Base-by-base conservation (phyloP, 1,284 basidiomycete genomes). In the Trichosporon coremiiforme region DNA sequence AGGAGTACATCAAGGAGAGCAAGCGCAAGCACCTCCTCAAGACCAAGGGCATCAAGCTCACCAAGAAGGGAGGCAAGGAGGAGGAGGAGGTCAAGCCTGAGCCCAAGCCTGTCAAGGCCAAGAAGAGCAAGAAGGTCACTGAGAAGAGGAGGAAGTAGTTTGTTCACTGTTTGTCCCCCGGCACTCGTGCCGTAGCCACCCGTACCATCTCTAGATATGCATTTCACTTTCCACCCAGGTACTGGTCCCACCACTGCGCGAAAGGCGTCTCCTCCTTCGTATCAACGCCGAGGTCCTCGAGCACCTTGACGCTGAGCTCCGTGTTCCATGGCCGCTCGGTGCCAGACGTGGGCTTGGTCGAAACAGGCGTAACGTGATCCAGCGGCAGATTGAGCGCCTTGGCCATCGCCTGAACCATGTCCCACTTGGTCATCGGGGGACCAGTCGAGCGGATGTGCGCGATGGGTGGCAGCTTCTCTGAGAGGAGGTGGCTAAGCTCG, bases 41-140 rank as follows among this genome's bases (percentile, higher is more conserved):
- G 77, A 79, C 80, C 47, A 85, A 85, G 73, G 85, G 85, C 35
- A 83, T 85, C 80, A 85, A 85, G 76, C 41, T 85, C n/a, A 74
- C 74, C 74, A 57, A 77, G 62, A 60, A 29, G 38, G 66, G 57
- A 35, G 57, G 31, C 57, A 62, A 33, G 57, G 31, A 62, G 29
- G 57, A n/a, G 29, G 57, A 62, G 15, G 31, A 33, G 57, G 4
- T 2, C 12, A 31, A 31, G 29, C 29, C 57, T n/a, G 57, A 62
- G 29, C 78, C 50, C 73, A 79, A 80, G 70, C 66, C 79, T 20
- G 75, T 71, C 67, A 74, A 76, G 68, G 63, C 71, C 70, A 72
- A 77, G 31, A 79, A 79, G 73, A 73, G 77, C 57, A 80, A 79
- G 72, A 80, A 80, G 69, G 50, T 78, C 66, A 80, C 77, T 7